Evolutionary conservation across 2,329 filamentous ascomycete genomes (phyloP).

Genomic region (Trichoderma sp.): DNA sequence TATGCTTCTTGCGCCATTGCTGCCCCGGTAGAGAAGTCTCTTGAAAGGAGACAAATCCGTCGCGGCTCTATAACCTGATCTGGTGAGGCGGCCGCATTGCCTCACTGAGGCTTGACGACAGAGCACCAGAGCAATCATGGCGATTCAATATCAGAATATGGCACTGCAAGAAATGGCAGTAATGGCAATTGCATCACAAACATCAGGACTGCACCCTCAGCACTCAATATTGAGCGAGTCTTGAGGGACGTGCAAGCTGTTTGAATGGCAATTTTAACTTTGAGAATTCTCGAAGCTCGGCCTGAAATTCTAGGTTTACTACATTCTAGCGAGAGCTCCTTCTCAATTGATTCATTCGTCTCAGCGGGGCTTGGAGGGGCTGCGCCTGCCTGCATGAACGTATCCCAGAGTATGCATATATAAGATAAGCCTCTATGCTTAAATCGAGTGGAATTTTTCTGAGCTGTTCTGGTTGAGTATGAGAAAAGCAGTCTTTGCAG

Average conservation of each 20-base stretch:
- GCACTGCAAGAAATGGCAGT: neutral
- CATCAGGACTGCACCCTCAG: neutral
- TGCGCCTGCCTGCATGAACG: neutral
- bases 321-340: neutral
- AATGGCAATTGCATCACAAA: neutral
- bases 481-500: neutral
- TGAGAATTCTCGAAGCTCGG: neutral
- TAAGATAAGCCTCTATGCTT: neutral
- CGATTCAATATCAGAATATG: neutral
- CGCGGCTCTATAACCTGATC: neutral
- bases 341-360: neutral
- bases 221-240: neutral
- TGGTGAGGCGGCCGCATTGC: constrained; percentile 5
- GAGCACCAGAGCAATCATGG: constrained; percentile 23
- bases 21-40: neutral
- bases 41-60: neutral
- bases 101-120: constrained; percentile 17
- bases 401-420: neutral
- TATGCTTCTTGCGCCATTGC: neutral
- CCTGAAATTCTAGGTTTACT: neutral
- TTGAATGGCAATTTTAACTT: neutral
- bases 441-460: neutral
- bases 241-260: neutral
- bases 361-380: neutral
- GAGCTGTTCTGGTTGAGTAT: neutral